These are phyloP conservation scores for Cyberlindnera japonica DNA, from an alignment of 805 yeast genomes.

Conservation along the genomic window DNA sequence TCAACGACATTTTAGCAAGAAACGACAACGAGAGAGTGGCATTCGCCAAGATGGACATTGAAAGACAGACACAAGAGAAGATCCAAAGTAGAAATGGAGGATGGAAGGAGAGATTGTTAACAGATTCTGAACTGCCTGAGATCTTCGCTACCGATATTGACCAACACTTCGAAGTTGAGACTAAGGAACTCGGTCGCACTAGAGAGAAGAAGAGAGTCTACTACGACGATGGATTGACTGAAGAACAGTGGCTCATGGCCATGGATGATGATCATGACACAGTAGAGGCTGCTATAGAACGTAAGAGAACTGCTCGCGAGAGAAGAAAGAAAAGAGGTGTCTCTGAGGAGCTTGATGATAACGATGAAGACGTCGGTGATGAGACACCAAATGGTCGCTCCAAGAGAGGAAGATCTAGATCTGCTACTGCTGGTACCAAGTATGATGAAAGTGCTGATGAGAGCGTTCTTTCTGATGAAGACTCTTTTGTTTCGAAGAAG, in stretches of 20 bases:
- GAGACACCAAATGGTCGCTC: slow-evolving; percentile 17
- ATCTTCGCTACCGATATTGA: slow-evolving; percentile 58
- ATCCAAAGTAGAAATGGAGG: slow-evolving; percentile 91
- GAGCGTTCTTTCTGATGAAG: slow-evolving; percentile 4
- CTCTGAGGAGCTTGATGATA: slow-evolving; percentile 5
- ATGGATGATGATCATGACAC: slow-evolving; percentile 45
- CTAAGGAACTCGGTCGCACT: slow-evolving; percentile 54
- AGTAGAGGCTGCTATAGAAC: slow-evolving; percentile 30
- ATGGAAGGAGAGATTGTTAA: slow-evolving; percentile 52
- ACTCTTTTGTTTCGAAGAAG: slow-evolving; percentile 17
- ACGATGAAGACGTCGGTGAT: slow-evolving; percentile 5
- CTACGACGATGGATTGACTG: slow-evolving; percentile 83
- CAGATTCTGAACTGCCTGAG: slow-evolving; percentile 63
- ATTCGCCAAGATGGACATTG: slow-evolving; percentile 58
- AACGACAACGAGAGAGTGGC: slow-evolving; percentile 54
- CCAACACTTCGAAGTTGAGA: slow-evolving; percentile 38
- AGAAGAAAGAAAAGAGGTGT: slow-evolving; percentile 20
- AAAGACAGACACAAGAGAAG: slow-evolving; percentile 40
- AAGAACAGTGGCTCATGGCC: slow-evolving; percentile 84
- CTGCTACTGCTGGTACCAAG: slow-evolving; percentile 9
- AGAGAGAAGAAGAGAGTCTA: slow-evolving; percentile 73
- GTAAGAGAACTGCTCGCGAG: slow-evolving; percentile 34
- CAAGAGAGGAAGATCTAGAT: slow-evolving; percentile 22
- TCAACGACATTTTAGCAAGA: slow-evolving; percentile 70
- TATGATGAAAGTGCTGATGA: slow-evolving; percentile 8